These are phyloP conservation scores for Nicotiana otophora DNA, from an alignment of 257 asterid genomes.

Conservation along the genomic window DNA sequence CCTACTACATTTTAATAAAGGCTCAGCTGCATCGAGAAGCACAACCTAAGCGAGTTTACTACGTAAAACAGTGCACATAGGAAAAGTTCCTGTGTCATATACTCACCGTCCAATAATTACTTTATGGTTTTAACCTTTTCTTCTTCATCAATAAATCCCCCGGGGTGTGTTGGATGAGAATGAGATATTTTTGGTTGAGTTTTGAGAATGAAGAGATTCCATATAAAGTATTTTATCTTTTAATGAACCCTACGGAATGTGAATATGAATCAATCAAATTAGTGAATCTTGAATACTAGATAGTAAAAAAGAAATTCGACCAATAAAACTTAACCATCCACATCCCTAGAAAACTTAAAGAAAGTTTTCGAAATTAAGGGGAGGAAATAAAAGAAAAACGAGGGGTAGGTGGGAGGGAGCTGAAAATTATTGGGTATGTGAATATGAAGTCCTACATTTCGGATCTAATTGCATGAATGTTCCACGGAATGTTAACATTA, in stretches of 20 bases:
- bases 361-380: no score
- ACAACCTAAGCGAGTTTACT: not conserved
- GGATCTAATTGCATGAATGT: conserved; percentile 35
- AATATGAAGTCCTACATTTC: conserved; percentile 18
- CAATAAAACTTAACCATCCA: no score
- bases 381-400: not conserved
- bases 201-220: no score
- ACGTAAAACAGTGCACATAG: not conserved
- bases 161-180: not conserved
- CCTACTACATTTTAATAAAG: no score
- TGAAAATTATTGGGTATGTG: not conserved
- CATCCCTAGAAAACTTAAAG: no score
- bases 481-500: conserved; percentile 34
- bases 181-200: not conserved
- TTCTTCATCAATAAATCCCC: not conserved
- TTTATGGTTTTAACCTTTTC: no score
- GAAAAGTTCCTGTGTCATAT: not conserved
- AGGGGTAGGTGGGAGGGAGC: not conserved
- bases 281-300: no score
- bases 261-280: no score
- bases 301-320: no score
- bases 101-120: not conserved
- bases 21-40: not conserved
- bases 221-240: no score
- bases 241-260: rapidly evolving